A percentile compares a stretch with the other conserved stretches of the same genome.
These are phyloP conservation scores for Eucalyptus decipiens DNA, from an alignment of 345 rosid genomes.

Conservation along the genomic window DNA sequence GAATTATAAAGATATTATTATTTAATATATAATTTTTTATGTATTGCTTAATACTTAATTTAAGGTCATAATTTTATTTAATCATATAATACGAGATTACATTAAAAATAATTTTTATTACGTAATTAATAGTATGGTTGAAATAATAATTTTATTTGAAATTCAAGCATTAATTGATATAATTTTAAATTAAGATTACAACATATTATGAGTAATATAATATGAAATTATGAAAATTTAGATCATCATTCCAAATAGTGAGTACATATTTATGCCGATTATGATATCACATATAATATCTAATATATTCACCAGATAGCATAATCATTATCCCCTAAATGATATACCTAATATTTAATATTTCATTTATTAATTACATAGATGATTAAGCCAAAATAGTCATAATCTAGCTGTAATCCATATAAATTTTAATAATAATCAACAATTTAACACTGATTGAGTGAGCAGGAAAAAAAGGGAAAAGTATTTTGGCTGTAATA, in stretches of 20 bases:
- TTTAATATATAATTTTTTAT: too few species aligned
- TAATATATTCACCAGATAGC: not conserved
- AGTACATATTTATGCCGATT: not conserved
- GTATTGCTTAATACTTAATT: too few species aligned
- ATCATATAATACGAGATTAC: too few species aligned
- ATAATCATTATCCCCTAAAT: not conserved
- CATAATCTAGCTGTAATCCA: not conserved
- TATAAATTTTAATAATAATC: not conserved
- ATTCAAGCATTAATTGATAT: not conserved
- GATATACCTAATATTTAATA: not conserved
- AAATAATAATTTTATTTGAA: too few species aligned
- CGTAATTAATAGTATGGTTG: not conserved
- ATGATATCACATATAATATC: not conserved
- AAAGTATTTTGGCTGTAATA: not conserved
- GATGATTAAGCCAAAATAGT: not conserved
- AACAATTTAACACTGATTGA: not conserved
- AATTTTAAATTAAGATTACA: too few species aligned
- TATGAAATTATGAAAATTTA: not conserved
- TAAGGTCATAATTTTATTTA: too few species aligned
- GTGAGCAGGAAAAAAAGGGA: not conserved
- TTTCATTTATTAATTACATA: not conserved
- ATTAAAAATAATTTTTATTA: too few species aligned
- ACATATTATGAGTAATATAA: not conserved
- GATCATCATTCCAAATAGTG: not conserved
- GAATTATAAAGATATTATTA: too few species aligned